Evolutionary conservation across 192 early-diverging fungal genomes (phyloP).

Genomic region (Umbelopsis ramanniana): DNA sequence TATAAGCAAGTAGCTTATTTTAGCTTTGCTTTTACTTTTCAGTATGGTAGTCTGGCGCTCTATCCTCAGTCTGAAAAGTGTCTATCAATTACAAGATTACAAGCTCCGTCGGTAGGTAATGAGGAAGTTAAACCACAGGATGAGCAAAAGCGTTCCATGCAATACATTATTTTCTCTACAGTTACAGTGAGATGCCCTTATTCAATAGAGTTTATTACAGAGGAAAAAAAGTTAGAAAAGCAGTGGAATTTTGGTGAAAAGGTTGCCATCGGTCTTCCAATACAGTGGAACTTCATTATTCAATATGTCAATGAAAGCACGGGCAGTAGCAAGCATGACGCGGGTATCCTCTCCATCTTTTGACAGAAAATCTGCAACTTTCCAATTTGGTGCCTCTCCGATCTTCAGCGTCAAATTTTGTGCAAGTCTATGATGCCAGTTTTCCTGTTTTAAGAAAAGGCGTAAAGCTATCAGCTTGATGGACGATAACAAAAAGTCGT

Average conservation of each 20-base stretch:
- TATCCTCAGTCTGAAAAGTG: too few relatives aligned
- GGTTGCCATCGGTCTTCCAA: conserved; percentile 13
- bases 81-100: neutral
- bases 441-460: conserved; percentile 28
- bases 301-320: conserved; percentile 26
- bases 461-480: neutral
- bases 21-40: too few relatives aligned
- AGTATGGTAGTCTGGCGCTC: too few relatives aligned
- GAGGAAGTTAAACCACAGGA: too few relatives aligned
- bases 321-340: conserved; percentile 18
- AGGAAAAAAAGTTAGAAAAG: too few relatives aligned
- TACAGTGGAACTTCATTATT: conserved; percentile 29
- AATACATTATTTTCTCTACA: too few relatives aligned
- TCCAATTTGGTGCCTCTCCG: conserved; percentile 46
- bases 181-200: too few relatives aligned
- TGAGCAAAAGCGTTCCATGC: too few relatives aligned
- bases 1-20: too few relatives aligned
- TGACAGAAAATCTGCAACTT: conserved; percentile 31
- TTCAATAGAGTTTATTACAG: too few relatives aligned
- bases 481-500: neutral
- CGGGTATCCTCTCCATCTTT: conserved; percentile 24
- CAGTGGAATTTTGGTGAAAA: too few relatives aligned
- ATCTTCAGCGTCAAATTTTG: conserved; percentile 37
- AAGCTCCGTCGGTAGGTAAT: neutral
- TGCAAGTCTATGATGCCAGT: conserved; percentile 45